Conservation (phyloP, 306 rosid species). For the Sphenostylis stenocarpa region DNA sequence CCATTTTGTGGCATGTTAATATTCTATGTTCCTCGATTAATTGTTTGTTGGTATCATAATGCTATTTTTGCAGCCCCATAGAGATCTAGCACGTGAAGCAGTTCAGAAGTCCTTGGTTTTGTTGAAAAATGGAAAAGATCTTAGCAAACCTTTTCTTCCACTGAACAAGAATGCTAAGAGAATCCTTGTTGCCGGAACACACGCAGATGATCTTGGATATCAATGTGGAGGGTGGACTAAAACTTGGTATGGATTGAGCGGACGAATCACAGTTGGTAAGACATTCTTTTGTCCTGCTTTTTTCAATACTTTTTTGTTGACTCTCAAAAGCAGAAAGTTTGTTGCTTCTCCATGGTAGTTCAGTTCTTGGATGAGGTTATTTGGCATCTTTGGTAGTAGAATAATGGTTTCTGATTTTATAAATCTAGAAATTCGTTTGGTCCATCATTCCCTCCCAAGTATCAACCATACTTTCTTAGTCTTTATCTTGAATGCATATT, state of each 20-base stretch:
- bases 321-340: neutral
- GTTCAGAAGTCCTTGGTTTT: slow-evolving; percentile 86
- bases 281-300: neutral
- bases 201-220: slow-evolving; percentile 80
- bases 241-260: slow-evolving; percentile 62
- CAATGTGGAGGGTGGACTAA: slow-evolving; percentile 95
- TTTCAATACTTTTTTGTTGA: neutral
- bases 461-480: neutral
- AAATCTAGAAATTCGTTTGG: slow-evolving; percentile 17
- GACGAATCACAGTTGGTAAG: slow-evolving; percentile 73
- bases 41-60: neutral
- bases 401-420: neutral
- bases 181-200: slow-evolving; percentile 79
- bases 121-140: slow-evolving; percentile 78
- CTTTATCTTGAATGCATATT: neutral
- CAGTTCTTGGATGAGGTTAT: neutral
- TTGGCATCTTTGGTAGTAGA: neutral
- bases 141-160: slow-evolving; percentile 74
- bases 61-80: slow-evolving; percentile 56
- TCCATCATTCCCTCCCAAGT: neutral
- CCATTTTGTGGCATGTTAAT: neutral
- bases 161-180: slow-evolving; percentile 61
- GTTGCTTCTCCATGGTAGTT: slow-evolving; percentile 1
- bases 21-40: neutral
- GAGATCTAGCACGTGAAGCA: slow-evolving; percentile 86